Evolutionary conservation across 331 rosid genomes (phyloP), one percentile per base, ranked within the genome.

Genomic region (Cucumis variabilis): DNA sequence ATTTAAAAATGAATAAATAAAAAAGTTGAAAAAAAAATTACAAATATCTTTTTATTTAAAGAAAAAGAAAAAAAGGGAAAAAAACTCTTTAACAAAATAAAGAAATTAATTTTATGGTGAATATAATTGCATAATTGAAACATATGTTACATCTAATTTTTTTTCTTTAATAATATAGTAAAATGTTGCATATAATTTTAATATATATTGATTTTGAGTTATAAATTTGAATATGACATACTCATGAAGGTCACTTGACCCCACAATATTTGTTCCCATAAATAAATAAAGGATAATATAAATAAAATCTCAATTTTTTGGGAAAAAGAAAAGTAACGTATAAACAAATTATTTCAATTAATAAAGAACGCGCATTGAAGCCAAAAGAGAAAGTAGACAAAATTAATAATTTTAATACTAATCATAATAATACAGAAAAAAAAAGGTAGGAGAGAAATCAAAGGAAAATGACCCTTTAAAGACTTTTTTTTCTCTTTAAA

Each of bases 331-430:
- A 55, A 79, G n/a, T 51, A n/a, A 11, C 9, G 10, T 14, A 77
- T 24, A 77, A 77, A 77, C 25, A 77, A 46, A 73, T 20, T 73
- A 50, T 3, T 77, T 48, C 30, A 75, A 75, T 77, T 16, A 51
- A 27, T 27, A 80, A 55, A 53, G 67, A 55, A 80, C 41, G 84
- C 68, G 27, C 46, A 80, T 25, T 27, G 68, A 3, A 14, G 25
- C 68, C 84, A 79, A 27, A 79, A 27, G 84, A 27, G 68, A 27
- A 55, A 78, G 83, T 55, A 55, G 44, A 80, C 44, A 80, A 55
- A 27, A 46, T 5, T 76, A 76, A 75, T 75, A 75, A 75, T 41
- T 10, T 41, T 74, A 74, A 41, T 44, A 23, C 27, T 77, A 13
- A n/a, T 63, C 5, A 14, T 74, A 41, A 74, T 74, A 74, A 74